Percentiles rank a stretch among this genome's conserved stretches.
phyloP scores from a whole-genome alignment of 2,329 filamentous ascomycete species.

The Nemania diffusa region DNA sequence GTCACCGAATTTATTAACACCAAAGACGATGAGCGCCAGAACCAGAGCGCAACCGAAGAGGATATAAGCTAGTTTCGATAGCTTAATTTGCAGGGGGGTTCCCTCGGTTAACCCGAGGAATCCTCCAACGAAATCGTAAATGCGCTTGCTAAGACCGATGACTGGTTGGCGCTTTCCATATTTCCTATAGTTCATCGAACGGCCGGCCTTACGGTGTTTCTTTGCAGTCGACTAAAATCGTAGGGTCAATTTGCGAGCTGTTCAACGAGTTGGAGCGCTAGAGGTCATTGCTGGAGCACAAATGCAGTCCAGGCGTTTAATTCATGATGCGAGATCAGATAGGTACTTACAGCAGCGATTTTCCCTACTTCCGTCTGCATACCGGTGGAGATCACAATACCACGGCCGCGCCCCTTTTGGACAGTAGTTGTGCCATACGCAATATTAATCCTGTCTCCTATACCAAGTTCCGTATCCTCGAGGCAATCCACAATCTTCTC shows the following conservation, averaged over 20 bases:
- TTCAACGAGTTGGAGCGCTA: background rate
- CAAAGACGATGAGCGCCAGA: slow-evolving; percentile 68
- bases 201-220: slow-evolving; percentile 65
- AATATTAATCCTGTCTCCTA: slow-evolving; percentile 79
- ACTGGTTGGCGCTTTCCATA: slow-evolving; percentile 63
- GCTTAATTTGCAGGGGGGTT: slow-evolving; percentile 81
- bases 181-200: slow-evolving; percentile 64
- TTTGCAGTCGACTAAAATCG: slow-evolving; percentile 56
- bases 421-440: slow-evolving; percentile 79
- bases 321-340: background rate
- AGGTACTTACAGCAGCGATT: slow-evolving; percentile 63
- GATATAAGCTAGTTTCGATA: slow-evolving; percentile 80
- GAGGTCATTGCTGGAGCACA: background rate
- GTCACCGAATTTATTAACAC: slow-evolving; percentile 64
- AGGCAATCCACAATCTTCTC: slow-evolving; percentile 70
- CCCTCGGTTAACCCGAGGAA: slow-evolving; percentile 72
- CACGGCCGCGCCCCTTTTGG: slow-evolving; percentile 76
- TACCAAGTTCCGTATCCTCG: slow-evolving; percentile 67
- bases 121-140: slow-evolving; percentile 62
- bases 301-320: background rate
- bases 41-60: slow-evolving; percentile 77
- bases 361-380: slow-evolving; percentile 78
- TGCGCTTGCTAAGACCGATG: slow-evolving; percentile 59
- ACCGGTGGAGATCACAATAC: slow-evolving; percentile 77
- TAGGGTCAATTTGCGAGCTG: slow-evolving; percentile 1